These are phyloP conservation scores for Chaetomium sp. DNA, from an alignment of 2,329 filamentous ascomycete species.

Conservation along the genomic window DNA sequence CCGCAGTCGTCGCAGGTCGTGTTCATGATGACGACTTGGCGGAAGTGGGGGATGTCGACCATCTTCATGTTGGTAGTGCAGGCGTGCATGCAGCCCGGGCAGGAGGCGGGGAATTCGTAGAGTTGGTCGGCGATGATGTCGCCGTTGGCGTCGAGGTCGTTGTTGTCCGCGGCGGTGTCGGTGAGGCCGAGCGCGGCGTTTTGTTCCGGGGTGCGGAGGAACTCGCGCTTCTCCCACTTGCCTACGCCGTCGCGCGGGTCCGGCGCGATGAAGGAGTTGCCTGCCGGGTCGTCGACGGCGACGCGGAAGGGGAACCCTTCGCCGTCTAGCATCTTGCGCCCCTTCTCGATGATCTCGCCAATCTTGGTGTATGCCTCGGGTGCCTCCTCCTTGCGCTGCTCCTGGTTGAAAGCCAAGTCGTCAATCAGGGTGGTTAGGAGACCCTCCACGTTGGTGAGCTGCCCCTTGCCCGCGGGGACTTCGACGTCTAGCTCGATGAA, in stretches of 20 bases:
- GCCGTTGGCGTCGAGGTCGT: constrained; percentile 47
- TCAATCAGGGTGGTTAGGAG: constrained; percentile 71
- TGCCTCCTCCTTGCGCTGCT: constrained; percentile 67
- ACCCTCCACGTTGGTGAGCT: constrained; percentile 90
- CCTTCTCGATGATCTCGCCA: constrained; percentile 64
- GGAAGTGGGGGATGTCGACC: constrained; percentile 96
- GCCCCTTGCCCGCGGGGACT: constrained; percentile 82
- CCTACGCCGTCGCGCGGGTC: constrained; percentile 71
- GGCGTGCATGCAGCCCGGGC: constrained; percentile 79
- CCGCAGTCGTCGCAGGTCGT: constrained; percentile 89
- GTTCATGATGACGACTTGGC: constrained; percentile 93
- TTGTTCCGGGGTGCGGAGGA: constrained; percentile 73
- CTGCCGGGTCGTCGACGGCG: constrained; percentile 81
- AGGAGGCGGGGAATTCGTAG: constrained; percentile 86
- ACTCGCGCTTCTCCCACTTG: constrained; percentile 85
- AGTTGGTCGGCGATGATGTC: constrained; percentile 91
- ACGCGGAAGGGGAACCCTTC: constrained; percentile 81
- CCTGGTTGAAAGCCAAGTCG: constrained; percentile 75
- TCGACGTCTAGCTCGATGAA: constrained; percentile 91
- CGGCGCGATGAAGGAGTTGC: constrained; percentile 95
- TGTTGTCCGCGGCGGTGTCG: constrained; percentile 48
- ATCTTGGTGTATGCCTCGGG: constrained; percentile 77
- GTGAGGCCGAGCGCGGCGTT: constrained; percentile 79
- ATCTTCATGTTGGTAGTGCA: constrained; percentile 98
- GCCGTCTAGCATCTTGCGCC: constrained; percentile 71